These are phyloP conservation scores for Aspergillus aculeatinus DNA, from an alignment of 2,329 filamentous ascomycete genomes.

Conservation along the genomic window DNA sequence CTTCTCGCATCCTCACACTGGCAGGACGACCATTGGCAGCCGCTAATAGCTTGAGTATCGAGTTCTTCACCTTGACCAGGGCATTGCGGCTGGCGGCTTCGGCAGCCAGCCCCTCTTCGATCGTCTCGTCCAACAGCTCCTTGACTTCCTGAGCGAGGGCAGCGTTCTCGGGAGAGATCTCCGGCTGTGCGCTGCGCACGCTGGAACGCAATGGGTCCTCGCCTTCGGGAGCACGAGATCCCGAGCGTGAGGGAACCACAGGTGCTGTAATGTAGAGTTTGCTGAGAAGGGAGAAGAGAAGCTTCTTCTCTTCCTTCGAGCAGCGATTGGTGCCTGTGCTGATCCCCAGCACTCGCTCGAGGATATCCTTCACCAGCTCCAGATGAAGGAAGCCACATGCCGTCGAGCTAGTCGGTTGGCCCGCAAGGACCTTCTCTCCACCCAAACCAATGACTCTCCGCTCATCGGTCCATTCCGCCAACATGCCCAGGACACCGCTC, in stretches of 20 bases:
- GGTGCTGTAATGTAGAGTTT: conserved; percentile 78
- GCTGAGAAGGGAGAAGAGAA: conserved; percentile 71
- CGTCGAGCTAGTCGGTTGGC: conserved; percentile 53
- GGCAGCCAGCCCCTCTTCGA: conserved; percentile 46
- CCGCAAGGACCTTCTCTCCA: conserved; percentile 46
- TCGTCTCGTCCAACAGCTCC: conserved; percentile 58
- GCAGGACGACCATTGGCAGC: conserved; percentile 49
- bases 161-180: conserved; percentile 52
- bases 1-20: conserved; percentile 34
- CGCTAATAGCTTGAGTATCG: conserved; percentile 42
- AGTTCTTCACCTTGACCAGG: conserved; percentile 48
- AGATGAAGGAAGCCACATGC: conserved; percentile 77
- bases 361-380: conserved; percentile 70
- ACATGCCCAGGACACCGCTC: conserved; percentile 71
- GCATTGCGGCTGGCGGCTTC: conserved; percentile 47
- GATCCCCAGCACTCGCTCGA: conserved; percentile 67
- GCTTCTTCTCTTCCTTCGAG: conserved; percentile 76
- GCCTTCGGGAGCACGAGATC: conserved; percentile 51
- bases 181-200: conserved; percentile 47
- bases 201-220: conserved; percentile 61
- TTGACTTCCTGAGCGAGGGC: conserved; percentile 55
- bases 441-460: conserved; percentile 69
- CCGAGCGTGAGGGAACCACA: conserved; percentile 46
- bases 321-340: conserved; percentile 35
- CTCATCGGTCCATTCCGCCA: conserved; percentile 95